phyloP scores from a whole-genome alignment of 306 rosid species.

The Albizia julibrissin region DNA sequence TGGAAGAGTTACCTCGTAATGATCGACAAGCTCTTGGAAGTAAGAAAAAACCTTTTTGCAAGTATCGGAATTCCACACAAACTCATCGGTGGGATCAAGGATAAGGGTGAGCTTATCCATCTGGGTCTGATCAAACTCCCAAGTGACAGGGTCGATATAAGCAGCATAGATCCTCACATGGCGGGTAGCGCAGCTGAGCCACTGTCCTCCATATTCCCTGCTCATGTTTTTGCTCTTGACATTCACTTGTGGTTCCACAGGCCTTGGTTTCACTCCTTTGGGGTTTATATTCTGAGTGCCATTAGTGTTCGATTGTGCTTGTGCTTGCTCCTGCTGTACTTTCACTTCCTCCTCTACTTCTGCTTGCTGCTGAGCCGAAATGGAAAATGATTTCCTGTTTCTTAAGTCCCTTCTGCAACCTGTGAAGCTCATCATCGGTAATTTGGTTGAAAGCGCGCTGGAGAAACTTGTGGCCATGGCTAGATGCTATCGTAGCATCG shows the following conservation, averaged over 20 bases:
- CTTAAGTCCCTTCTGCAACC: constrained; percentile 44
- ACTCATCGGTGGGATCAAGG: constrained; percentile 90
- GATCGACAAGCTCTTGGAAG: constrained; percentile 96
- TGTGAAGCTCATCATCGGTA: constrained; percentile 53
- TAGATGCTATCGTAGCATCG: constrained; percentile 24
- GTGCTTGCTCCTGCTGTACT: constrained; percentile 38
- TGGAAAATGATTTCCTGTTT: constrained; percentile 16
- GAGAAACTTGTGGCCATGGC: constrained; percentile 79
- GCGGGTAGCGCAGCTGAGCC: constrained; percentile 68
- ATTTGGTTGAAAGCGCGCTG: constrained; percentile 55
- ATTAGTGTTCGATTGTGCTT: not conserved
- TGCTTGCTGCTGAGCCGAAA: constrained; percentile 11
- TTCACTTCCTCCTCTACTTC: constrained; percentile 33
- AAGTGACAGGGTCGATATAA: constrained; percentile 40
- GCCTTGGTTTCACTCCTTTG: constrained; percentile 62
- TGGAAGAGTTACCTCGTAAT: constrained; percentile 67
- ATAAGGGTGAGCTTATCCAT: constrained; percentile 89
- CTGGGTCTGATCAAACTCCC: constrained; percentile 89
- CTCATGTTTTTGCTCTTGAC: constrained; percentile 81
- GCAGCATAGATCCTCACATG: constrained; percentile 74
- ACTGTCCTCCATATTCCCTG: constrained; percentile 92
- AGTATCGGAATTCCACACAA: constrained; percentile 81
- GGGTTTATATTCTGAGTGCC: constrained; percentile 38
- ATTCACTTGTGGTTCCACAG: constrained; percentile 74
- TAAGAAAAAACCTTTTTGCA: constrained; percentile 71